Evolutionary conservation across 116 monocot genomes (phyloP).

Genomic region (Posidonia oceanica): DNA sequence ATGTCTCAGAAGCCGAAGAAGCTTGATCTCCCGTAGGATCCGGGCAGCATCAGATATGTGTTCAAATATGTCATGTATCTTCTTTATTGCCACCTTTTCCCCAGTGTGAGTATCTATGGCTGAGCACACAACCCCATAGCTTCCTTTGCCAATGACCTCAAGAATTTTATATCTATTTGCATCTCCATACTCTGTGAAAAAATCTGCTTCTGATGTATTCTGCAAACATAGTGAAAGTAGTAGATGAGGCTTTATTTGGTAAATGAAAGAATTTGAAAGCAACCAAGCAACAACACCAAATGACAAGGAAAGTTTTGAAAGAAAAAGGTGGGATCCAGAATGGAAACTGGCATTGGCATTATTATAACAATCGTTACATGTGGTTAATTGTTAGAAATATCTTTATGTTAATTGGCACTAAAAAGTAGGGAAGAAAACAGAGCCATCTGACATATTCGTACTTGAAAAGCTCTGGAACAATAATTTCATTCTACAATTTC

Average conservation of each 20-base stretch:
- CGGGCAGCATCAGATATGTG: conserved; percentile 74
- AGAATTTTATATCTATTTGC: conserved; percentile 59
- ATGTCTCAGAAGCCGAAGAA: conserved; percentile 70
- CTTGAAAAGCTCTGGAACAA: too few relatives aligned
- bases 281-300: too few relatives aligned
- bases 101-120: conserved; percentile 63
- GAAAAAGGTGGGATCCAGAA: too few relatives aligned
- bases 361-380: too few relatives aligned
- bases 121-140: conserved; percentile 78
- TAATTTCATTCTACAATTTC: too few relatives aligned
- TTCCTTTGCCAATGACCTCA: conserved; percentile 75
- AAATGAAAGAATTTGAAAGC: neutral
- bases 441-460: too few relatives aligned
- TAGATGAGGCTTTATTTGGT: neutral
- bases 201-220: conserved; percentile 29
- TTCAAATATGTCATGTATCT: conserved; percentile 77
- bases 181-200: conserved; percentile 70
- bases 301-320: too few relatives aligned
- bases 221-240: conserved; percentile 6
- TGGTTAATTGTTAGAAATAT: too few relatives aligned
- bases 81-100: conserved; percentile 78
- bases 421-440: too few relatives aligned
- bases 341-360: too few relatives aligned
- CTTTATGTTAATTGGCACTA: too few relatives aligned
- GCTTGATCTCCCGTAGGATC: conserved; percentile 70